Base-by-base conservation (phyloP, 495 filamentous ascomycete genomes). In the Stereocaulon alpinum region DNA sequence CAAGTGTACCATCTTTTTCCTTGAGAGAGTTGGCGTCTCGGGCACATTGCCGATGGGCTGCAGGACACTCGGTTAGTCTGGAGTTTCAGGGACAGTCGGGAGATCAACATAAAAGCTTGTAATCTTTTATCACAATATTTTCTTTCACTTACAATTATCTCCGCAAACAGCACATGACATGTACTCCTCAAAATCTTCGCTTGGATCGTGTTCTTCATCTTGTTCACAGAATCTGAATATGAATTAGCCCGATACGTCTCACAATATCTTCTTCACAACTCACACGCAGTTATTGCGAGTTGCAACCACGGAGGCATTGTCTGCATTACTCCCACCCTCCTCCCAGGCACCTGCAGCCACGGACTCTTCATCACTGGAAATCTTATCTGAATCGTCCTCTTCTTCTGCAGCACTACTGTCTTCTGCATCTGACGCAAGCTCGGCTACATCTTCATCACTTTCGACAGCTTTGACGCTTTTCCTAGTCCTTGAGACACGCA, bases 21-120 rank as follows among this genome's bases (percentile, higher is more conserved):
- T 78, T 77, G 65, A 94, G 75, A 44, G 87, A 85, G 56, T 84
- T 83, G 65, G 83, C 83, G 68, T 86, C 82, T 63, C 89, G 85
- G 60, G 91, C 93, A 73, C 92, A 97, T 82, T 96, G 88, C 66
- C 87, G 84, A 78, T 97, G 92, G 59, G 92, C 92, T 90, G 73
- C 70, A 74, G 64, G 66, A 65, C 30, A 34, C 58, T 64, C 48
- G 69, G 61, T 68, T 64, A 67, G 61, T 49, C 20, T 40, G 20
- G 29, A 40, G 29, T 27, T 64, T 55, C 42, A 65, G 62, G 67
- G 67, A 65, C 65, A 56, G 68, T 72, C 64, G 76, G 75, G 69
- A 40, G 56, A 64, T 67, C 67, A 65, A 45, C 62, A 56, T 56
- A 69, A 67, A 44, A 65, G 64, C 60, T 61, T 56, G 62, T 62